Conservation (phyloP, 768 basidiomycete genomes). For the Termitomyces sp. region DNA sequence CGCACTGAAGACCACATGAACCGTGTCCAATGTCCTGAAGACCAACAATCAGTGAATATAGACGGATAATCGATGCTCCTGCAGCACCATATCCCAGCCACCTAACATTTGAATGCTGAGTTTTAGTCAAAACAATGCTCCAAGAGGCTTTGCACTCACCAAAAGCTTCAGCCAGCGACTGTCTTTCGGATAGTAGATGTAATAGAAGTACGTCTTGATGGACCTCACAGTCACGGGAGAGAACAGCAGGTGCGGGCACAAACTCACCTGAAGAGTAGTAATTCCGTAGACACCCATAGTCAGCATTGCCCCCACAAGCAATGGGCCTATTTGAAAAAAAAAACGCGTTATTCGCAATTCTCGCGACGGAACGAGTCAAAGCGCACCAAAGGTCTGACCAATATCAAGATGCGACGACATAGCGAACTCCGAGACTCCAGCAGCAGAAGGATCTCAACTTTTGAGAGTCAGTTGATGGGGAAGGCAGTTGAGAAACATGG, state of each 20-base stretch:
- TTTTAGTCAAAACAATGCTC: neutral
- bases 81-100: constrained; percentile 32
- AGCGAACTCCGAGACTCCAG: neutral
- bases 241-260: neutral
- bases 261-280: constrained; percentile 39
- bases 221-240: neutral
- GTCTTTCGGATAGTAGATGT: constrained; percentile 38
- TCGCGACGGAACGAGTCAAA: neutral
- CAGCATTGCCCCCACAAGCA: constrained; percentile 36
- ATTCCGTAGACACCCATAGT: constrained; percentile 42
- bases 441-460: constrained; percentile 1
- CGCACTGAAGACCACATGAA: constrained; percentile 41
- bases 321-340: constrained; percentile 26
- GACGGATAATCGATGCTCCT: neutral
- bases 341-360: neutral
- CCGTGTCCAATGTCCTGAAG: constrained; percentile 38
- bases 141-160: constrained; percentile 24
- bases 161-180: constrained; percentile 30
- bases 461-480: neutral
- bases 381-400: constrained; percentile 32
- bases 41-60: neutral
- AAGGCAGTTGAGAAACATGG: constrained; percentile 12
- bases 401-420: constrained; percentile 18
- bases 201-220: constrained; percentile 42
- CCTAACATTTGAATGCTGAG: constrained; percentile 21